Conservation (phyloP, 2,329 filamentous ascomycete genomes). For the Colletotrichum limetticola region DNA sequence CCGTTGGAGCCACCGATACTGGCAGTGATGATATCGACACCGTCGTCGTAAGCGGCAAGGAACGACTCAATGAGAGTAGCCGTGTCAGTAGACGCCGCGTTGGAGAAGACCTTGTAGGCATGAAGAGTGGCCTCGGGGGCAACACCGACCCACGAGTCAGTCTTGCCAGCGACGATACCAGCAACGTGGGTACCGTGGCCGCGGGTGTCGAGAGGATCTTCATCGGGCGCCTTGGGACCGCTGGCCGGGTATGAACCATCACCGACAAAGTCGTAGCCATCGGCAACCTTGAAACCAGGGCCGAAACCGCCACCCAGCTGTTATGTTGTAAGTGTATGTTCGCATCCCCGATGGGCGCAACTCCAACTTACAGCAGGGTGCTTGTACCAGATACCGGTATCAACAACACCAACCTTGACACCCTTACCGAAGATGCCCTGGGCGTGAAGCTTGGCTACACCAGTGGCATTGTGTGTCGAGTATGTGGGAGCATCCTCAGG, state of each 20-base stretch:
- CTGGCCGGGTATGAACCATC: slow-evolving; percentile 31
- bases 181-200: slow-evolving; percentile 45
- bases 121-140: slow-evolving; percentile 43
- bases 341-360: not conserved
- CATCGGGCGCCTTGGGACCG: slow-evolving; percentile 44
- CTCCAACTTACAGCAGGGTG: slow-evolving; percentile 46
- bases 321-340: not conserved
- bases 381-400: slow-evolving; percentile 53
- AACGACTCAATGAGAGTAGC: slow-evolving; percentile 53
- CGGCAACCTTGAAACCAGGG: slow-evolving; percentile 37
- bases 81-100: slow-evolving; percentile 41
- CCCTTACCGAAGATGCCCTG: slow-evolving; percentile 50
- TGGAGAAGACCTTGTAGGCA: slow-evolving; percentile 43
- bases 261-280: slow-evolving; percentile 42
- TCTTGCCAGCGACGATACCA: slow-evolving; percentile 44
- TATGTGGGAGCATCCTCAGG: slow-evolving; percentile 37
- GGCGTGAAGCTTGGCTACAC: slow-evolving; percentile 50
- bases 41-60: slow-evolving; percentile 47
- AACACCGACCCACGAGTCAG: slow-evolving; percentile 39
- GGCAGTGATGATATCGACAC: slow-evolving; percentile 48
- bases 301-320: slow-evolving; percentile 33
- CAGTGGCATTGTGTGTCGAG: slow-evolving; percentile 50
- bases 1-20: slow-evolving; percentile 47
- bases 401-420: slow-evolving; percentile 52
- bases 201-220: slow-evolving; percentile 40